These are phyloP conservation scores for Capronia epimyces DNA, from an alignment of 2,329 filamentous ascomycete genomes.

Conservation along the genomic window DNA sequence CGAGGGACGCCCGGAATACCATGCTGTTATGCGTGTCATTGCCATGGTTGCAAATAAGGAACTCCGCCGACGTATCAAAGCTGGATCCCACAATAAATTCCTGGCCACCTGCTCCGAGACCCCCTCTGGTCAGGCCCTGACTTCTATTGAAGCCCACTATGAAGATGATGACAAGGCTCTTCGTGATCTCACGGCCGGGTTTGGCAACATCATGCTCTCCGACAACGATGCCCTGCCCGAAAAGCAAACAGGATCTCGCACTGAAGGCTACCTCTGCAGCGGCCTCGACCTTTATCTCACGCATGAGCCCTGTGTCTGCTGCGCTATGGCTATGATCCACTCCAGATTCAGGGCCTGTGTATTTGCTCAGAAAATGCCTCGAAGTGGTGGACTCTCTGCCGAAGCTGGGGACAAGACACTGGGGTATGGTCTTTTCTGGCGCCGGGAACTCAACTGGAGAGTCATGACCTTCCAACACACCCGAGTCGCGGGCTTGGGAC, in stretches of 20 bases:
- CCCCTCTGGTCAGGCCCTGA: constrained; percentile 27
- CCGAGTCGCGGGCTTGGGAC: constrained; percentile 24
- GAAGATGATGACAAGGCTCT: constrained; percentile 20
- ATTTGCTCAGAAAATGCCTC: constrained; percentile 71
- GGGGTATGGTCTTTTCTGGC: constrained; percentile 60
- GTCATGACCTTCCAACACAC: constrained; percentile 45
- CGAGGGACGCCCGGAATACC: constrained; percentile 43
- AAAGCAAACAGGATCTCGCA: constrained; percentile 45
- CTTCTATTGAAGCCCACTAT: constrained; percentile 25
- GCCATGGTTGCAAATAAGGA: constrained; percentile 41
- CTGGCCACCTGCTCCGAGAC: constrained; percentile 27
- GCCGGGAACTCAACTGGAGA: constrained; percentile 51
- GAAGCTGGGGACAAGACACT: constrained; percentile 31
- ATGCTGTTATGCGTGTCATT: constrained; percentile 43
- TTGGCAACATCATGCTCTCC: constrained; percentile 15
- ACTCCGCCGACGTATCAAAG: constrained; percentile 30
- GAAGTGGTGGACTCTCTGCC: constrained; percentile 76
- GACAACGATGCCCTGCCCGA: constrained; percentile 8
- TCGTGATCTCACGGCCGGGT: constrained; percentile 14
- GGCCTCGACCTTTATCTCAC: constrained; percentile 90
- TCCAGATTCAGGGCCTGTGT: constrained; percentile 84
- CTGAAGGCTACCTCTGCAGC: constrained; percentile 87
- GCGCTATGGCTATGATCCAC: constrained; percentile 92
- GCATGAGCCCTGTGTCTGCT: constrained; percentile 94
- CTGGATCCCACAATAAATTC: constrained; percentile 26